Conservation (phyloP, 495 filamentous ascomycete genomes). For the Penicillium arizonense region DNA sequence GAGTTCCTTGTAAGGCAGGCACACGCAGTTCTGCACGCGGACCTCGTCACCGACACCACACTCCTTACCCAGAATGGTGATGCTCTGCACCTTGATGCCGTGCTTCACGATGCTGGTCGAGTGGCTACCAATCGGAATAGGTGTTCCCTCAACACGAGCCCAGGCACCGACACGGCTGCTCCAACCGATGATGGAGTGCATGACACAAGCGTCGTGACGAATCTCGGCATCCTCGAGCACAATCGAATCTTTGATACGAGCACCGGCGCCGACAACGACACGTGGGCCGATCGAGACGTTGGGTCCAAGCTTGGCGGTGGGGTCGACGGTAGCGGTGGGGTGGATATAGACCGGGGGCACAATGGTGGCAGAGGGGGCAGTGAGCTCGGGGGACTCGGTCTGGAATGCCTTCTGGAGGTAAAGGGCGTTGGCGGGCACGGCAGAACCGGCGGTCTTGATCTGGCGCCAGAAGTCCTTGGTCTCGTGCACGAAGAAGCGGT, state of each 20-base stretch:
- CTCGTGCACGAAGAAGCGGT: slow-evolving; percentile 97
- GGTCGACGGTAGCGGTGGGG: slow-evolving; percentile 88
- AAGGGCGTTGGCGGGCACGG: slow-evolving; percentile 94
- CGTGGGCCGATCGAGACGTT: slow-evolving; percentile 95
- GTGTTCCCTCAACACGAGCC: slow-evolving; percentile 96
- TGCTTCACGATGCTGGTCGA: slow-evolving; percentile 95
- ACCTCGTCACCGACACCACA: slow-evolving; percentile 94
- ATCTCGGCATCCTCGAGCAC: slow-evolving; percentile 94
- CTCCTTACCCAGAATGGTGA: slow-evolving; percentile 97
- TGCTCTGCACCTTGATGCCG: slow-evolving; percentile 97
- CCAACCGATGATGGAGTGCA: slow-evolving; percentile 98
- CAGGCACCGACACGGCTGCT: slow-evolving; percentile 92
- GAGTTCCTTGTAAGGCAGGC: slow-evolving; percentile 96
- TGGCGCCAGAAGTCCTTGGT: slow-evolving; percentile 99
- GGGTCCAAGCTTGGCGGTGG: slow-evolving; percentile 92
- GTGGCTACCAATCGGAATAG: slow-evolving; percentile 85
- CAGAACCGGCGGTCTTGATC: slow-evolving; percentile 98
- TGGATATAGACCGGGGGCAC: slow-evolving; percentile 96
- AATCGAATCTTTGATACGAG: slow-evolving; percentile 91
- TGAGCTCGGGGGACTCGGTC: slow-evolving; percentile 76
- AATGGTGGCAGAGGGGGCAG: slow-evolving; percentile 82
- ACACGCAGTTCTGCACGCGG: slow-evolving; percentile 96
- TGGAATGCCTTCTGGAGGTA: slow-evolving; percentile 97
- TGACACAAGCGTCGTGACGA: slow-evolving; percentile 92
- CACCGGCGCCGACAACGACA: slow-evolving; percentile 80